Base-by-base conservation (phyloP, 768 basidiomycete genomes). In the Suillus americanus region DNA sequence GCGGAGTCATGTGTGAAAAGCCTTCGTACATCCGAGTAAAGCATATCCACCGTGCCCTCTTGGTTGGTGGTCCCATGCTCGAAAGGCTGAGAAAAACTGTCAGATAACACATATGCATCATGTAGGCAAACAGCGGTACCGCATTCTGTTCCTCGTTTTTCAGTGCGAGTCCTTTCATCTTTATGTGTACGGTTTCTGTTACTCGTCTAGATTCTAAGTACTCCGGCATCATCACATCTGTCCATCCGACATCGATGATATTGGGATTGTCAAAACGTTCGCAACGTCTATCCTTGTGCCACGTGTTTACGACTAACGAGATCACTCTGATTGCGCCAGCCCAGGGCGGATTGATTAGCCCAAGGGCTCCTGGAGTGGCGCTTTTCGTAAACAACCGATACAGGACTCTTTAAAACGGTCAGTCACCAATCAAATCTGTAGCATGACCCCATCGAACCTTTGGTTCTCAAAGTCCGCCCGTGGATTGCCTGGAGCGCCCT, bases 381-480 rank as follows among this genome's bases (percentile, higher is more conserved):
- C 64, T 67, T 30, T 61, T 37, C 4, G 65, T 70, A 61, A 80
- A 62, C 13, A 81, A 68, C 13, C 68, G 67, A 62, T 78, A 80
- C 20, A 81, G 62, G 0, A 70, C 63, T 23, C 80, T 81, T 54
- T 28, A n/a, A 38, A 46, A 13, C 13, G 53, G n/a, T 57, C 25
- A 57, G 56, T 57, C 56, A 18, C 40, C 4, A 13, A 46, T 18
- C 30, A 35, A 14, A 30, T 45, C 30, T 18, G 37, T 25, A 51
- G 48, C 16, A 40, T 40, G 10, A n/a, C 46, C 33, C 23, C 10
- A 16, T 5, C 4, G 40, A 64, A 81, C 82, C 84, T 78, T 54
- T 83, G 81, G 53, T 84, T 81, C 60, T 86, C 85, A 71, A 83
- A 85, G 9, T 74, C 72, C 3, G 70, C 82, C 9, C 85, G 78